A percentile compares a stretch with the other conserved stretches of the same genome.
phyloP scores from a whole-genome alignment of 768 basidiomycete genomes.

The Lyophyllum decastes region DNA sequence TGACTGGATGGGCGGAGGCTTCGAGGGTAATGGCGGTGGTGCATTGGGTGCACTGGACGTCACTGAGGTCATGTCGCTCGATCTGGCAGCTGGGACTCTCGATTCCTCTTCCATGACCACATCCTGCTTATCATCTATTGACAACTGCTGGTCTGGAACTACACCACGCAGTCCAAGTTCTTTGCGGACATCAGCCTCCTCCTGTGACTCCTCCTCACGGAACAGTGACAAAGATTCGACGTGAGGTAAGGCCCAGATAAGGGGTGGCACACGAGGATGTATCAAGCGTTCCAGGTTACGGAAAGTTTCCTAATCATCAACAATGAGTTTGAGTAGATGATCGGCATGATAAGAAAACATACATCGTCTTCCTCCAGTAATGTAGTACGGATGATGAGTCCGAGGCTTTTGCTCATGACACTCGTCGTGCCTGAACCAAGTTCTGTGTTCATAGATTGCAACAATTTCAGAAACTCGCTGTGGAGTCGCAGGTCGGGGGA shows the following conservation, averaged over 20 bases:
- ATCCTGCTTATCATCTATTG: conserved; percentile 25
- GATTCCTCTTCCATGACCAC: conserved; percentile 25
- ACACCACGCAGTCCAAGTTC: conserved; percentile 36
- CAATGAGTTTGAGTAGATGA: not conserved
- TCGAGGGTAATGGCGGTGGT: not conserved
- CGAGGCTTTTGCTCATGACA: conserved; percentile 61
- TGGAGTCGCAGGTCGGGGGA: conserved; percentile 57
- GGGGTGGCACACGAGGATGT: conserved; percentile 79
- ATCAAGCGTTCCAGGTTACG: conserved; percentile 60
- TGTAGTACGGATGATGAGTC: conserved; percentile 44
- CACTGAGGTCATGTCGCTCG: not conserved
- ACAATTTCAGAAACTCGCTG: conserved; percentile 38
- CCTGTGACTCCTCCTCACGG: conserved; percentile 61
- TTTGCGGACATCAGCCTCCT: conserved; percentile 53
- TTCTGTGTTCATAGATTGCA: conserved; percentile 50
- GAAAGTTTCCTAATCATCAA: conserved; percentile 21
- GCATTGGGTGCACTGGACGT: not conserved
- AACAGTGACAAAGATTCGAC: conserved; percentile 64
- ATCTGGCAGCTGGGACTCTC: not conserved
- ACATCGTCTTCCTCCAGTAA: conserved; percentile 16
- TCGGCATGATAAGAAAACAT: conserved; percentile 1
- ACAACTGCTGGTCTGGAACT: conserved; percentile 4
- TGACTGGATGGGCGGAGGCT: not conserved
- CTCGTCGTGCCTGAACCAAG: conserved; percentile 56
- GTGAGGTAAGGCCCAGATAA: conserved; percentile 66